Evolutionary conservation across 208 protist species (phyloP).

Genomic region (Vickermania spadyakhi): DNA sequence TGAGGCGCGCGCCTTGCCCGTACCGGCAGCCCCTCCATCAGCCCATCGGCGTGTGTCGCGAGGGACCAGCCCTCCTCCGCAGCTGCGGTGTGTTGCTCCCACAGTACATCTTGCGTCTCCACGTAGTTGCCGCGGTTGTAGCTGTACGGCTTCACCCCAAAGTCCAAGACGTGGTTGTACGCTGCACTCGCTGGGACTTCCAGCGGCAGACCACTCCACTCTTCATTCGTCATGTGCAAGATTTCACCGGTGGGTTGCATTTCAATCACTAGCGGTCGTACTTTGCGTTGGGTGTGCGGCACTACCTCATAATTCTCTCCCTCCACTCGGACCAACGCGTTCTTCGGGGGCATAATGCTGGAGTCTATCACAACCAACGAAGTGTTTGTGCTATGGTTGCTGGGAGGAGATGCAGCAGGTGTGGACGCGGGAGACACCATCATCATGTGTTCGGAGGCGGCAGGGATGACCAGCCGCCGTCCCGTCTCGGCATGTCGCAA

Average conservation of each 20-base stretch:
- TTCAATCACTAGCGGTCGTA: constrained; percentile 46
- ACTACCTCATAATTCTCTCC: constrained; percentile 30
- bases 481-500: constrained; percentile 42
- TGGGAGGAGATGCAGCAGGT: neutral
- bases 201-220: constrained; percentile 48
- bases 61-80: constrained; percentile 80
- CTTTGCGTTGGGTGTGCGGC: constrained; percentile 26
- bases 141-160: constrained; percentile 61
- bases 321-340: constrained; percentile 25
- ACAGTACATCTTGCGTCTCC: constrained; percentile 83
- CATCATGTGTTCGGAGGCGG: neutral
- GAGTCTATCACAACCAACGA: too few species aligned
- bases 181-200: constrained; percentile 36
- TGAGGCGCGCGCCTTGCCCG: constrained; percentile 54
- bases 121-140: constrained; percentile 88
- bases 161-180: constrained; percentile 74
- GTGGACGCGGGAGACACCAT: neutral
- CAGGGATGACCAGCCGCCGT: neutral
- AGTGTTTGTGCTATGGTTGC: neutral
- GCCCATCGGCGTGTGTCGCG: constrained; percentile 74
- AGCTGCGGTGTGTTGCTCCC: constrained; percentile 61
- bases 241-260: constrained; percentile 57
- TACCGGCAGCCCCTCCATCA: constrained; percentile 55
- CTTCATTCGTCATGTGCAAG: constrained; percentile 56
- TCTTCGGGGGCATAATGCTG: neutral